phyloP scores from a whole-genome alignment of 495 filamentous ascomycete species.

The Penicillium taxi region DNA sequence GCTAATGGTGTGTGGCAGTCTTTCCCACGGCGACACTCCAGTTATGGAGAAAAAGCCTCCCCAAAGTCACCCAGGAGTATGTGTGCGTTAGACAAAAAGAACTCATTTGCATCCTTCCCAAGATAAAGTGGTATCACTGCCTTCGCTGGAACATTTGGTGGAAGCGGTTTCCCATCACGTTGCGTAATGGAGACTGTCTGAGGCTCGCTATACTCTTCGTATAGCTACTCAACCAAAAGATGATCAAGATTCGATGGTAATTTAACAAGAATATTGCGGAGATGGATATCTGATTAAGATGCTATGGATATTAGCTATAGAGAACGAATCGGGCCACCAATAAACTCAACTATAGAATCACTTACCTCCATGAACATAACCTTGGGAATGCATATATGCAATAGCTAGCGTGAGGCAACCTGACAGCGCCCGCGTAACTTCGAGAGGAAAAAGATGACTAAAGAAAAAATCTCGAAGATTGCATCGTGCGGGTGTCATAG shows the following conservation, averaged over 20 bases:
- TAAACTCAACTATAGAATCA: too few species aligned
- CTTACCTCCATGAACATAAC: constrained; percentile 29
- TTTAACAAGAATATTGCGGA: constrained; percentile 31
- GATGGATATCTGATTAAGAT: constrained; percentile 26
- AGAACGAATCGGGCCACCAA: neutral
- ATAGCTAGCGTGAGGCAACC: constrained; percentile 15
- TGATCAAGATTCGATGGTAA: constrained; percentile 23
- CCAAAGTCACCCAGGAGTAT: constrained; percentile 30
- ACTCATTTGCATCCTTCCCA: constrained; percentile 22
- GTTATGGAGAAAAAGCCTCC: constrained; percentile 22
- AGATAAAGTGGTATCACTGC: constrained; percentile 25
- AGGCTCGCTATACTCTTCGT: constrained; percentile 12
- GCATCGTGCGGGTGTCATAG: constrained; percentile 15
- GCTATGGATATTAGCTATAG: constrained; percentile 1
- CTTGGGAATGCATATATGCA: constrained; percentile 29
- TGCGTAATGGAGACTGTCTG: constrained; percentile 12
- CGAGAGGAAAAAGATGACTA: constrained; percentile 20
- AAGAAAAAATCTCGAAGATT: constrained; percentile 23
- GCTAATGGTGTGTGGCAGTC: constrained; percentile 26
- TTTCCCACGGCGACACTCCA: constrained; percentile 16
- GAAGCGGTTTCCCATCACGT: constrained; percentile 10
- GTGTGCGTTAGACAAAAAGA: constrained; percentile 19
- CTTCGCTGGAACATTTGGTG: constrained; percentile 16
- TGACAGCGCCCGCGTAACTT: constrained; percentile 26
- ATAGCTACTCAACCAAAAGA: constrained; percentile 11